A percentile compares a stretch with the other conserved stretches of the same genome.
Conservation (phyloP, 495 filamentous ascomycete species). For the Thermothielavioides terrestris region DNA sequence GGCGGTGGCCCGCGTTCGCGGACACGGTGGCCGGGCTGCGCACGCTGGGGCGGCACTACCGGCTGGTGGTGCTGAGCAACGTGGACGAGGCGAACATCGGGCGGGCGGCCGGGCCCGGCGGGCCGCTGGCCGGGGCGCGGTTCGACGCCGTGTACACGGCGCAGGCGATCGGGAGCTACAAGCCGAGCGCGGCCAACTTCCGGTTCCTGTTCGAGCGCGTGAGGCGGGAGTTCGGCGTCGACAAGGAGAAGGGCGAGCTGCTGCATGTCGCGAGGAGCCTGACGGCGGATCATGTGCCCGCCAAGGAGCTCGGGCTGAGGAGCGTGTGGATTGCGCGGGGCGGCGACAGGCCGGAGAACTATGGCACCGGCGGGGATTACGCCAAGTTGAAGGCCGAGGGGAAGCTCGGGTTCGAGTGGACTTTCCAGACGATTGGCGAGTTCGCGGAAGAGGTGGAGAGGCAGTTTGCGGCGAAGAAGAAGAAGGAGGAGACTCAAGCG, state of each 20-base stretch:
- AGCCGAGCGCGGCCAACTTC: conserved; percentile 61
- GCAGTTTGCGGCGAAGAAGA: conserved; percentile 29
- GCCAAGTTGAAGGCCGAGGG: conserved; percentile 31
- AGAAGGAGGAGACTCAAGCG: conserved; percentile 18
- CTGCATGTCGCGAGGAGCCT: conserved; percentile 64
- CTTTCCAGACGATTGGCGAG: conserved; percentile 58
- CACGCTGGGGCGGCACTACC: conserved; percentile 50
- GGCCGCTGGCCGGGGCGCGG: conserved; percentile 30
- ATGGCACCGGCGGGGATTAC: conserved; percentile 36
- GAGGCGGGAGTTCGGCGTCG: conserved; percentile 46
- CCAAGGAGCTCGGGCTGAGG: conserved; percentile 49
- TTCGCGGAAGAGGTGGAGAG: conserved; percentile 62
- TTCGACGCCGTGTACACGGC: conserved; percentile 71
- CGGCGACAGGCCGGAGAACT: conserved; percentile 34
- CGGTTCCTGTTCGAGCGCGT: conserved; percentile 50
- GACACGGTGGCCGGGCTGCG: conserved; percentile 55
- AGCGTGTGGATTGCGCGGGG: conserved; percentile 65
- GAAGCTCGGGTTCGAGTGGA: conserved; percentile 35
- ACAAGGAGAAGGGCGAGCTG: conserved; percentile 44
- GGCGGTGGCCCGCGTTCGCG: conserved; percentile 54
- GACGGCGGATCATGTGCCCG: conserved; percentile 64
- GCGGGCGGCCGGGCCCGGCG: conserved; percentile 40
- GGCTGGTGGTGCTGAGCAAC: conserved; percentile 65
- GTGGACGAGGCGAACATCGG: conserved; percentile 57
- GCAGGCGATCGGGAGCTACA: conserved; percentile 67